Evolutionary conservation across 768 basidiomycete genomes (phyloP).

Genomic region (Fomitopsis pulvina): DNA sequence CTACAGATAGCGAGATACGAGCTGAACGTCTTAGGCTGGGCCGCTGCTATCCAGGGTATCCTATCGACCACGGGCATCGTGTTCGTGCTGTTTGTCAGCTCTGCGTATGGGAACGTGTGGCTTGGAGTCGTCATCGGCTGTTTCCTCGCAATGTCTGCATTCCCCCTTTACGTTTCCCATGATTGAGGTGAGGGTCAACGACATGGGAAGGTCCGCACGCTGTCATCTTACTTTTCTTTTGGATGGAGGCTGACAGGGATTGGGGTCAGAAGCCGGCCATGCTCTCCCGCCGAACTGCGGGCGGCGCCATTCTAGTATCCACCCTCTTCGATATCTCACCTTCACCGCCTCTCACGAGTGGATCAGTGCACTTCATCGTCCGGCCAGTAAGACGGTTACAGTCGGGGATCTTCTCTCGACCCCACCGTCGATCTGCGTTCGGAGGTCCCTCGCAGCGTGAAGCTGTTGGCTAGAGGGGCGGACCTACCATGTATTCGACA

Average conservation of each 20-base stretch:
- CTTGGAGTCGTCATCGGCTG: conserved; percentile 16
- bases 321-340: conserved; percentile 2
- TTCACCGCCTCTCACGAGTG: not conserved
- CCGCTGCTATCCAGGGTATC: conserved; percentile 22
- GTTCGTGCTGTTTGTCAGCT: conserved; percentile 12
- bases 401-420: conserved; percentile 4
- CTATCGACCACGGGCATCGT: conserved; percentile 18
- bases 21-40: conserved; percentile 21
- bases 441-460: conserved; percentile 17
- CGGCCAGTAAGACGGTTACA: not conserved
- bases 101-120: conserved; percentile 7
- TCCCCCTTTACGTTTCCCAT: conserved; percentile 9
- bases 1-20: not conserved
- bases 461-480: conserved; percentile 8
- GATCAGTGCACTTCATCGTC: conserved; percentile 1
- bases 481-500: conserved; percentile 32
- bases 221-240: not conserved
- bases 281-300: not conserved
- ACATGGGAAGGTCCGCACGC: conserved; percentile 2
- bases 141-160: conserved; percentile 17
- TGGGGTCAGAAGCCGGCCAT: not conserved
- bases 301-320: not conserved
- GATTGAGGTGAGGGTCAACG: not conserved
- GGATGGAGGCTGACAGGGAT: not conserved
- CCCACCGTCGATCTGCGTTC: conserved; percentile 12